phyloP scores from a whole-genome alignment of 2,329 filamentous ascomycete species.

The Sclerotinia glacialis region DNA sequence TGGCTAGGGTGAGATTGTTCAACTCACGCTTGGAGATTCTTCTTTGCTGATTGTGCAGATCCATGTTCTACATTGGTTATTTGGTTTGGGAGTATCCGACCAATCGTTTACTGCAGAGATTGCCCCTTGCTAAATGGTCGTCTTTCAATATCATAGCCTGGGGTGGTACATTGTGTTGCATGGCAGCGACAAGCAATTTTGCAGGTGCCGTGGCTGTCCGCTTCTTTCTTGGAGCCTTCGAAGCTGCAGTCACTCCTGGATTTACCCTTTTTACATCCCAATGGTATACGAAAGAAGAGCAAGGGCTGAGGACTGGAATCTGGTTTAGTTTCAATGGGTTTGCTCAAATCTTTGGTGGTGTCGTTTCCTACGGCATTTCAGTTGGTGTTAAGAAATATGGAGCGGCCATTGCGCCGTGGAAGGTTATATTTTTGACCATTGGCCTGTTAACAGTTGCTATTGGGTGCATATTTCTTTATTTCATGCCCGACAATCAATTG shows the following conservation, averaged over 20 bases:
- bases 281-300: slow-evolving; percentile 71
- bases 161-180: slow-evolving; percentile 59
- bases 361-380: slow-evolving; percentile 63
- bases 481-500: slow-evolving; percentile 45
- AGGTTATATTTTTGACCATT: slow-evolving; percentile 53
- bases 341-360: slow-evolving; percentile 61
- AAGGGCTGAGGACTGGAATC: slow-evolving; percentile 59
- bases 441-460: slow-evolving; percentile 47
- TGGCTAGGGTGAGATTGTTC: slow-evolving; percentile 43
- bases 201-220: slow-evolving; percentile 61
- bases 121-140: slow-evolving; percentile 63
- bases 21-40: not conserved
- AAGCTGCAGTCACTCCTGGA: slow-evolving; percentile 65
- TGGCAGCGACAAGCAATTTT: slow-evolving; percentile 61
- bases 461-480: slow-evolving; percentile 44
- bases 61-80: slow-evolving; percentile 47
- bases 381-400: slow-evolving; percentile 50
- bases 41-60: slow-evolving; percentile 1
- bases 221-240: slow-evolving; percentile 66
- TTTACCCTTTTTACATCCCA: slow-evolving; percentile 66
- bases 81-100: slow-evolving; percentile 38
- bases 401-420: slow-evolving; percentile 54
- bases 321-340: slow-evolving; percentile 69
- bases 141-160: slow-evolving; percentile 60
- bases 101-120: slow-evolving; percentile 45